A percentile compares a stretch with the other conserved stretches of the same genome.
Evolutionary conservation across 2,329 filamentous ascomycete species (phyloP).

Genomic region (Metarhizium sp.): DNA sequence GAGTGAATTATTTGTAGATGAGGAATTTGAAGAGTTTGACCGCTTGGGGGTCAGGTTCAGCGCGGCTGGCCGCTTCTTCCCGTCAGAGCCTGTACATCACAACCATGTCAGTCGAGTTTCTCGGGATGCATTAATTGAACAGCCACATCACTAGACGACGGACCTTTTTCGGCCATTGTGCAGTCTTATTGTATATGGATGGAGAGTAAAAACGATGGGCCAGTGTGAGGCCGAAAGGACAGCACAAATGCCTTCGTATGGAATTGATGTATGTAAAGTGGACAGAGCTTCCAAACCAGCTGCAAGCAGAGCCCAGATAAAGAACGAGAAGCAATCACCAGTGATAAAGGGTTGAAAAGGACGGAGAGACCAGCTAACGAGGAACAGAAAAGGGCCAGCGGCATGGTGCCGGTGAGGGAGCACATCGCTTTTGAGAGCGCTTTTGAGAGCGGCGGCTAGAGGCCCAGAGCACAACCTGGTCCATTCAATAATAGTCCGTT

Average conservation of each 20-base stretch:
- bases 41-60: slow-evolving; percentile 43
- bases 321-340: slow-evolving; percentile 27
- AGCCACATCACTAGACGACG: slow-evolving; percentile 9
- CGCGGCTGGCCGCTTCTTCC: slow-evolving; percentile 47
- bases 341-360: slow-evolving; percentile 14
- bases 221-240: slow-evolving; percentile 3
- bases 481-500: slow-evolving; percentile 15
- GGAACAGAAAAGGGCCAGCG: slow-evolving; percentile 26
- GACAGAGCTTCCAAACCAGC: slow-evolving; percentile 11
- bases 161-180: slow-evolving; percentile 32
- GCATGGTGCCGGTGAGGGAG: slow-evolving; percentile 29
- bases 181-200: slow-evolving; percentile 8
- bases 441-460: slow-evolving; percentile 36
- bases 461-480: slow-evolving; percentile 13
- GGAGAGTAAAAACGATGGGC: slow-evolving; percentile 2
- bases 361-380: slow-evolving; percentile 49
- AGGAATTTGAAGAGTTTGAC: slow-evolving; percentile 39
- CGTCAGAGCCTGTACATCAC: slow-evolving; percentile 27
- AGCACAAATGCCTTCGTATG: background rate
- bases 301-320: slow-evolving; percentile 11
- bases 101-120: slow-evolving; percentile 11
- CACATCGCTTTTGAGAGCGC: slow-evolving; percentile 41
- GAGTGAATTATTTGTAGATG: slow-evolving; percentile 44
- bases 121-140: background rate
- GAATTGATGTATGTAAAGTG: background rate